Base-by-base conservation (phyloP, 2,329 filamentous ascomycete genomes). In the Leptosphaerulina australis region DNA sequence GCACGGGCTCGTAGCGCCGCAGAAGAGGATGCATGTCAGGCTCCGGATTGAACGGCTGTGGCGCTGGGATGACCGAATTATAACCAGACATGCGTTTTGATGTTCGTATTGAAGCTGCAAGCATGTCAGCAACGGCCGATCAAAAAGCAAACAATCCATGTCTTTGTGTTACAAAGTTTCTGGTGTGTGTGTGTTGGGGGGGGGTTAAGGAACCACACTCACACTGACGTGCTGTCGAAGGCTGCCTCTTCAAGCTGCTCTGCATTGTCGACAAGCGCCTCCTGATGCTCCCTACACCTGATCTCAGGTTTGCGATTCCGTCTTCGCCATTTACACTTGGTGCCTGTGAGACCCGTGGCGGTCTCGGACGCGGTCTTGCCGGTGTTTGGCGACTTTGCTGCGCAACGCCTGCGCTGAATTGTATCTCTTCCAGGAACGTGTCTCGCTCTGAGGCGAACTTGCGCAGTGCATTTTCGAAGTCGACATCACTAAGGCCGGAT, bases 381-480 rank as follows among this genome's bases (percentile, higher is more conserved):
- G 86, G 66, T 79, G 49, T 83, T 28, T 70, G 71, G 44, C 66
- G 68, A 51, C 65, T 71, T 58, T 70, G 70, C 49, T 64, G 74
- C 77, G 60, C 88, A 18, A 88, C 81, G 29, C 92, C 91, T 17
- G 92, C 91, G 59, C 84, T 90, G 71, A 97, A 91, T 60, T 87
- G 91, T 44, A 97, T 82, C 71, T 99, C 94, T 58, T 96, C 90
- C 43, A 97, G 79, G 66, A 99, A 99, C 53, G 87, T 88, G 65
- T 99, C 94, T 58, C 94, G 83, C 77, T 97, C 93, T n/a, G 87
- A 88, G 35, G 94, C 91, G 72, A 99, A 99, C 76, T 97, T 97
- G 66, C 91, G 78, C 60, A 99, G 80, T 20, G 94, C 93, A 67
- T 89, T 87, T 70, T 97, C 94, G 66, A 99, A 99, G 72, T 97